phyloP scores from a whole-genome alignment of 1,284 basidiomycete species.

The Termitomyces sp. region DNA sequence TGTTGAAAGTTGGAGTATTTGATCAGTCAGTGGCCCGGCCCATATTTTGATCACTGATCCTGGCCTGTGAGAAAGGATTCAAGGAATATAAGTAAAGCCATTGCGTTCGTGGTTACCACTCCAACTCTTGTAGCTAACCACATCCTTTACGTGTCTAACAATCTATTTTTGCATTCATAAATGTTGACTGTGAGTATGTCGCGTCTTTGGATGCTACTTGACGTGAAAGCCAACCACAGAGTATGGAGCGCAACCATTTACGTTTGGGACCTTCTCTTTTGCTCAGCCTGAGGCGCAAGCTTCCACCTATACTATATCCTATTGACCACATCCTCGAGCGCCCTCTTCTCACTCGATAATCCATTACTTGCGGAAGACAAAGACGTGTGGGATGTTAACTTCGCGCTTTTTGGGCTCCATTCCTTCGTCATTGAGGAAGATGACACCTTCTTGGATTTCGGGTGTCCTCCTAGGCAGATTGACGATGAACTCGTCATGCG shows the following conservation, averaged over 20 bases:
- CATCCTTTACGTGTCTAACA: background rate
- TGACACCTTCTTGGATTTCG: no score
- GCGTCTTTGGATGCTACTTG: background rate
- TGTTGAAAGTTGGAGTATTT: no score
- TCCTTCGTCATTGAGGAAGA: background rate
- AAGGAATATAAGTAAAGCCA: background rate
- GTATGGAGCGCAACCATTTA: background rate
- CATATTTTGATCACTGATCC: no score
- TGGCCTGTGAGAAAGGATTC: background rate
- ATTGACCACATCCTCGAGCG: conserved; percentile 1
- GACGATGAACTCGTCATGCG: conserved; percentile 8
- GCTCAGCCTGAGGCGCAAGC: background rate
- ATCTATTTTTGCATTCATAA: background rate
- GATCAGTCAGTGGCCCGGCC: no score
- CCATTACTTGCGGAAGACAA: background rate
- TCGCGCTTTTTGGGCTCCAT: background rate
- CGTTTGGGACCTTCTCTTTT: background rate
- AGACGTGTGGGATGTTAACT: background rate
- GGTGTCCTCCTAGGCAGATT: background rate
- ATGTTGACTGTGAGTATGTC: background rate
- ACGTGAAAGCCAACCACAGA: background rate
- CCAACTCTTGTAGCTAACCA: background rate
- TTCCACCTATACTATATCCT: background rate
- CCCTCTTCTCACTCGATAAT: background rate
- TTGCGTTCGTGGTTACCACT: background rate